These are phyloP conservation scores for Colletotrichum tanaceti DNA, from an alignment of 2,329 filamentous ascomycete genomes.

Conservation along the genomic window DNA sequence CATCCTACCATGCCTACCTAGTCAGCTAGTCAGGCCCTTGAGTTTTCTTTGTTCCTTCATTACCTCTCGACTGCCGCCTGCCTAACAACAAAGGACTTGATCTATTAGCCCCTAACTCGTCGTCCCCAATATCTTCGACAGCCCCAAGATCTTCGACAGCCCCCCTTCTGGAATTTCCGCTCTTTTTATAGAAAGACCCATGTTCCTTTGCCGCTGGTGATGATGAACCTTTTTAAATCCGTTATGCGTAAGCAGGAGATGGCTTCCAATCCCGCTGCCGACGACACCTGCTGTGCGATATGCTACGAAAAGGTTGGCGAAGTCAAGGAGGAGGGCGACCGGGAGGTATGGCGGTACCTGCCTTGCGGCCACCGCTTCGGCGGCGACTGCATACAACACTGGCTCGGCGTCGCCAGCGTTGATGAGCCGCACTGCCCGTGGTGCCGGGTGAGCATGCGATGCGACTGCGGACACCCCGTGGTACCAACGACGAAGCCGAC, in stretches of 20 bases:
- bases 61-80: constrained; percentile 20
- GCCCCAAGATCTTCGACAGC: too few species aligned
- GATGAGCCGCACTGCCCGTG: constrained; percentile 54
- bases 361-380: constrained; percentile 59
- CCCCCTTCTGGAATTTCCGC: neutral
- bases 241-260: constrained; percentile 42
- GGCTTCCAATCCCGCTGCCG: constrained; percentile 34
- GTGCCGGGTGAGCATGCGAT: constrained; percentile 50
- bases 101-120: constrained; percentile 7
- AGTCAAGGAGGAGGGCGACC: constrained; percentile 51
- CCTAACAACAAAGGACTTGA: constrained; percentile 26
- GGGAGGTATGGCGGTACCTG: constrained; percentile 55
- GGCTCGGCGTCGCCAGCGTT: constrained; percentile 53
- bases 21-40: constrained; percentile 9
- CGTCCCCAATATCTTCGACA: neutral
- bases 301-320: constrained; percentile 57
- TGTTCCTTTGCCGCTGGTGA: constrained; percentile 16
- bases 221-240: constrained; percentile 38
- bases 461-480: constrained; percentile 50
- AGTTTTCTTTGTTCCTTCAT: constrained; percentile 24
- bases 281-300: constrained; percentile 52
- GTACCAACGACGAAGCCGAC: constrained; percentile 44
- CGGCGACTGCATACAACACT: constrained; percentile 56
- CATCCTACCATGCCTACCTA: too few species aligned
- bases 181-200: constrained; percentile 15